Evolutionary conservation across 1,284 basidiomycete genomes (phyloP), one percentile per base, ranked within the genome.

Genomic region (Caloboletus inedulis): DNA sequence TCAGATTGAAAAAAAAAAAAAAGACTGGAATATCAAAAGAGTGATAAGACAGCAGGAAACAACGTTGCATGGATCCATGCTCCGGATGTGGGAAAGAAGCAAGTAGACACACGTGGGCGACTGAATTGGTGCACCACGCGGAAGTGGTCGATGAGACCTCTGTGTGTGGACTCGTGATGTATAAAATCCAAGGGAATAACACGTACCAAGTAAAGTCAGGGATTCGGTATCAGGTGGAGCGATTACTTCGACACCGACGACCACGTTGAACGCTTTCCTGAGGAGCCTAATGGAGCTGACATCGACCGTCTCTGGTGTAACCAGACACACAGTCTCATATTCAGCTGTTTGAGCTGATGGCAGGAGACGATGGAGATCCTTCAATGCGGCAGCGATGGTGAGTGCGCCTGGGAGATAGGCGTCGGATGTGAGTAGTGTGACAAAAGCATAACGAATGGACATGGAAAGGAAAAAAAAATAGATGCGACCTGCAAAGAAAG

Each of bases 351-450:
- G 82, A 25, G 72, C 69, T 42, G 66, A 62, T n/a, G 78, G 66
- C 27, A 82, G 79, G 45, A 65, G 64, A 23, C 81, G 79, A 65
- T 94, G 91, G 19, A 94, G 72, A 53, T 93, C 89, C 52, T 79
- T 81, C 59, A 98, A 79, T 35, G 94, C 90, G 51, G 89, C 89
- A 34, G 85, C 89, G 59, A 94, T 77, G 51, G 91, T 84, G 58
- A 98, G 85, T 19, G 91, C 93, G 51, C 96, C 96, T 35, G 94
- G 92, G 42, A 98, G 85, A 73, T 98, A 99, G 19, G 81, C 78
- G 65, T 95, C 87, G 33, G 91, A 90, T 45, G 94, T 94, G 65
- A 98, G 74, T 59, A 98, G 87, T 33, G 94, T 94, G 62, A 87
- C 89, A 69, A 95, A 91, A 58, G 91, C 93, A 77, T 80, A 85